phyloP scores from a whole-genome alignment of 768 basidiomycete genomes.

The Suillus lakei region DNA sequence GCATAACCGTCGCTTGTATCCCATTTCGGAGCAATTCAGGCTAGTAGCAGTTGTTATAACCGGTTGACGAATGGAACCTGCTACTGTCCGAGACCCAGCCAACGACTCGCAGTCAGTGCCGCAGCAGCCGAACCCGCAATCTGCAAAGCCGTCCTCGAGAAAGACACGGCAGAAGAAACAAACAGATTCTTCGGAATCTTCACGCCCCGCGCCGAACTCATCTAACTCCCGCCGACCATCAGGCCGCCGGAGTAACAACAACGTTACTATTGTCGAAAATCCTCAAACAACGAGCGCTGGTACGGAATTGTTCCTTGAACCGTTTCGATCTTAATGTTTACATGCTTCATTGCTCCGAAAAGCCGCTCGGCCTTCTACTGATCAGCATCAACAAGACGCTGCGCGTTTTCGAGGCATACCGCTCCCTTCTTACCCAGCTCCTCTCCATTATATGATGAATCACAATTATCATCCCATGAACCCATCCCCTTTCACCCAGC shows the following conservation, averaged over 20 bases:
- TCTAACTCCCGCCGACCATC: conserved; percentile 29
- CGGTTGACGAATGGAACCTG: conserved; percentile 48
- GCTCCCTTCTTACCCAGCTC: conserved; percentile 60
- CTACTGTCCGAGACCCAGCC: conserved; percentile 51
- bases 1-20: background rate
- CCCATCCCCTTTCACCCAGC: conserved; percentile 52
- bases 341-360: conserved; percentile 22
- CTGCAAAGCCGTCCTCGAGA: conserved; percentile 43
- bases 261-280: conserved; percentile 20
- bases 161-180: conserved; percentile 60
- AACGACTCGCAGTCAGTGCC: conserved; percentile 38
- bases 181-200: conserved; percentile 32
- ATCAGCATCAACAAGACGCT: conserved; percentile 27
- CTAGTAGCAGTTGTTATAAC: conserved; percentile 22
- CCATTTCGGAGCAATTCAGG: conserved; percentile 30
- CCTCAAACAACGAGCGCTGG: conserved; percentile 17
- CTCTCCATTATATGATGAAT: conserved; percentile 68
- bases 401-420: conserved; percentile 41
- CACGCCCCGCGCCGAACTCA: conserved; percentile 22
- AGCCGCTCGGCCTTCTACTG: conserved; percentile 19
- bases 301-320: conserved; percentile 16
- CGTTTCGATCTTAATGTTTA: background rate
- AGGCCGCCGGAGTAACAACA: conserved; percentile 32
- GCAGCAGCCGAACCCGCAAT: conserved; percentile 44
- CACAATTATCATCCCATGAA: conserved; percentile 63